Evolutionary conservation across 148 eudicot genomes (phyloP).

Genomic region (Cornus suecica): DNA sequence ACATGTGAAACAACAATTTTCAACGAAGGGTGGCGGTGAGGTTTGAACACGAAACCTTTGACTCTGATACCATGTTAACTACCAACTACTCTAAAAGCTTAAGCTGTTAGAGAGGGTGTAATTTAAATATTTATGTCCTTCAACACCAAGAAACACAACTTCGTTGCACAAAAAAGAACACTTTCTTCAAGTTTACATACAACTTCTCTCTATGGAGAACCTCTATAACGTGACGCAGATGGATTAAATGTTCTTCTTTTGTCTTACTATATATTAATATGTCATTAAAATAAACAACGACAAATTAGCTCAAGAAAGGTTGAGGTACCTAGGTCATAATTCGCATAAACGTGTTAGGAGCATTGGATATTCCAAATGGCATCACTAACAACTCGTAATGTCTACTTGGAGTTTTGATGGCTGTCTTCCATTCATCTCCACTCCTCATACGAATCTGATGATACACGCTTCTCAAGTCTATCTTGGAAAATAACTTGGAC

Average conservation of each 20-base stretch:
- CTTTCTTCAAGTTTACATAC: neutral
- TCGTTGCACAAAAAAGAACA: neutral
- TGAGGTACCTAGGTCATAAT: too few relatives aligned
- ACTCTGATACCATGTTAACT: too few relatives aligned
- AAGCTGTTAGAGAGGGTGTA: too few relatives aligned
- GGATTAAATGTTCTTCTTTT: neutral
- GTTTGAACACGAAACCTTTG: too few relatives aligned
- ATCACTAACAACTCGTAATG: neutral
- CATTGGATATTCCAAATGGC: neutral
- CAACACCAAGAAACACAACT: too few relatives aligned
- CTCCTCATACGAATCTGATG: neutral
- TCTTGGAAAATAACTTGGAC: slow-evolving; percentile 6
- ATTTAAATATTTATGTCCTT: too few relatives aligned
- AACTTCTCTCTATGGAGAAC: neutral
- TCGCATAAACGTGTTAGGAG: neutral
- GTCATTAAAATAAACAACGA: neutral
- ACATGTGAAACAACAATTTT: too few relatives aligned
- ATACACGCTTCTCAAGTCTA: slow-evolving; percentile 1
- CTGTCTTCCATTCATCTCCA: neutral
- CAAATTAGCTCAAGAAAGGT: too few relatives aligned
- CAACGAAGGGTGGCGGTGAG: too few relatives aligned
- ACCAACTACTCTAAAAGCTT: too few relatives aligned
- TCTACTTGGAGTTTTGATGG: neutral
- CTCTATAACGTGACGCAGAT: too few relatives aligned
- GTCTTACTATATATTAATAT: neutral